Conservation (phyloP, 2,329 filamentous ascomycete genomes). For the Epichloe gansuensis region DNA sequence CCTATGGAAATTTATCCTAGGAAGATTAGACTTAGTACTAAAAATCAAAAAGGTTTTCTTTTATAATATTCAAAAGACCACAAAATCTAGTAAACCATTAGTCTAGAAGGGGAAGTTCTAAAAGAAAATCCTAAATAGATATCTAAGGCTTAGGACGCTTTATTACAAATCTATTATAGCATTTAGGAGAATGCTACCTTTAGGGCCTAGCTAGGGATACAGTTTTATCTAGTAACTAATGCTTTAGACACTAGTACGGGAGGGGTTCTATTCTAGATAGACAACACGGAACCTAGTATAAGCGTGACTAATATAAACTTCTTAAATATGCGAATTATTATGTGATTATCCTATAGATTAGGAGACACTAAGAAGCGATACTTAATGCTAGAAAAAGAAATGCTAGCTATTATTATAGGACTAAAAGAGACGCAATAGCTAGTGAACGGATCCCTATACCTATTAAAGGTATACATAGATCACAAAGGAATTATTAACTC, state of each 20-base stretch:
- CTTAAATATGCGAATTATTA: not conserved
- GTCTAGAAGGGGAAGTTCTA: not conserved
- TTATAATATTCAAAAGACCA: not conserved
- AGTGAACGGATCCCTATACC: not conserved
- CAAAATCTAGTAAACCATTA: not conserved
- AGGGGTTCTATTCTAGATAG: not conserved
- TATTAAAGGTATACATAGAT: not conserved
- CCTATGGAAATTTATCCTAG: not conserved
- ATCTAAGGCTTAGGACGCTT: not conserved
- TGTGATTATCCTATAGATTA: not conserved
- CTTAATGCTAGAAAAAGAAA: not conserved
- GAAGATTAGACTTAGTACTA: not conserved
- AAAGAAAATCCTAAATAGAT: not conserved
- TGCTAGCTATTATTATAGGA: not conserved
- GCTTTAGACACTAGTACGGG: not conserved
- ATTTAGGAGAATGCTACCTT: not conserved
- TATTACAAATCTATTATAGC: not conserved
- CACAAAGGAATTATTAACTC: not conserved
- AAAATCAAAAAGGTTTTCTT: not conserved
- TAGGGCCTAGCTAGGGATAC: not conserved
- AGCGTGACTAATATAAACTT: not conserved
- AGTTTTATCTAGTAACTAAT: not conserved
- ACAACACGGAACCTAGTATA: not conserved
- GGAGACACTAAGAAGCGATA: not conserved
- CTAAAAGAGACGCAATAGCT: not conserved